Evolutionary conservation across 1,284 basidiomycete species (phyloP), one percentile per base, ranked within the genome.

Genomic region (Heterobasidion parviporum): DNA sequence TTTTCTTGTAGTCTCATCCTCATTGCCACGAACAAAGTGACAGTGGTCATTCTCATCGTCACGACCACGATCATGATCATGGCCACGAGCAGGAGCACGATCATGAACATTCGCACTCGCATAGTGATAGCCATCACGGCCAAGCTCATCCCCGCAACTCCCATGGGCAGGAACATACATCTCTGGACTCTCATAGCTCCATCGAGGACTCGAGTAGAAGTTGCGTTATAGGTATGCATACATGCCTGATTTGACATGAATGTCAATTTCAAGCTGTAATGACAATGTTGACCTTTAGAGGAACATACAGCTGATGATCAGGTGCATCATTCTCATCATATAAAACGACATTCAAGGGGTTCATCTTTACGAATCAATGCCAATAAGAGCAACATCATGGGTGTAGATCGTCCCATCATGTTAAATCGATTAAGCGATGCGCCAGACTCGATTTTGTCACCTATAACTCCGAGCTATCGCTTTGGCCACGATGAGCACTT

Each of bases 401-500:
- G 54, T 26, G 53, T 34, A 7, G 52, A 54, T n/a, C 51, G 47
- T 10, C 12, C 48, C 14, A 47, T 45, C 33, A 46, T 35, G 16
- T 51, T 43, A 10, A 44, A 33, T 10, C 50, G 50, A 20, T 46
- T 47, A 14, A 32, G 20, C 16, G n/a, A 54, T 9, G 52, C 14
- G 35, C 10, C 35, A 53, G 48, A 16, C 56, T 15, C 53, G 26
- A 26, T 26, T 26, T 6, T 52, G 26, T 80, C 79, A 2, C 82
- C 81, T 1, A 63, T 83, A 34, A 85, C 82, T 2, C 83, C 83
- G 1, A 77, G 64, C 60, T 85, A 85, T 66, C 74, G 71, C 53
- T 85, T 85, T 64, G 80, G 77, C 9, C 74, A 81, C 60, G 81
- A 87, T 67, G 76, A 78, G 53, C 80, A 87, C 70, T 77, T 76